Conservation (phyloP, 2,329 filamentous ascomycete genomes). For the Lasiodiplodia sp. region DNA sequence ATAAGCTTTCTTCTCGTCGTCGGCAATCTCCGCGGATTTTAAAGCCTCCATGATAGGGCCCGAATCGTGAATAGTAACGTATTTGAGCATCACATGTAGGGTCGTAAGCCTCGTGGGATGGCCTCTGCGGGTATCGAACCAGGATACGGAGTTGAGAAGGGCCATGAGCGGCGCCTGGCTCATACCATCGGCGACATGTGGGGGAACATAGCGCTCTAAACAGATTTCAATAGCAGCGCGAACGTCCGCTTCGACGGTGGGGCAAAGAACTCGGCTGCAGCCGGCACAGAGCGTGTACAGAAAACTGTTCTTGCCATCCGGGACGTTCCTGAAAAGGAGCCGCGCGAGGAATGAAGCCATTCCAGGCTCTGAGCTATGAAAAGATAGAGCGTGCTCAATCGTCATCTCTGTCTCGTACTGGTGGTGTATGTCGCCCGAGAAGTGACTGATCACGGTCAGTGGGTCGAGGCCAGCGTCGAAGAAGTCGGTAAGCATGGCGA, state of each 20-base stretch:
- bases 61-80: not conserved
- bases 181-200: not conserved
- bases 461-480: constrained; percentile 5
- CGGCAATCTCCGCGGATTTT: not conserved
- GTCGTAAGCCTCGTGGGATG: not conserved
- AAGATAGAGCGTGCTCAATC: not conserved
- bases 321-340: too few relatives aligned
- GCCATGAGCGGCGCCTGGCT: not conserved
- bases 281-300: not conserved
- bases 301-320: not conserved
- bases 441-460: not conserved
- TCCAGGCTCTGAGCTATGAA: not conserved
- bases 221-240: not conserved
- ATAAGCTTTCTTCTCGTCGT: not conserved
- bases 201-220: not conserved
- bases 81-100: not conserved
- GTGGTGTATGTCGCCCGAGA: not conserved
- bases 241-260: not conserved
- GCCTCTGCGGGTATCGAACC: not conserved
- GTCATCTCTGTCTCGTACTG: not conserved
- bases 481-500: not conserved
- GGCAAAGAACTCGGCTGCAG: not conserved
- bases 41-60: not conserved
- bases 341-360: not conserved
- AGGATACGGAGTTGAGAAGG: not conserved